Evolutionary conservation across 257 asterid genomes (phyloP), one percentile per base, ranked within the genome.

Genomic region (Cruciata laevipes): DNA sequence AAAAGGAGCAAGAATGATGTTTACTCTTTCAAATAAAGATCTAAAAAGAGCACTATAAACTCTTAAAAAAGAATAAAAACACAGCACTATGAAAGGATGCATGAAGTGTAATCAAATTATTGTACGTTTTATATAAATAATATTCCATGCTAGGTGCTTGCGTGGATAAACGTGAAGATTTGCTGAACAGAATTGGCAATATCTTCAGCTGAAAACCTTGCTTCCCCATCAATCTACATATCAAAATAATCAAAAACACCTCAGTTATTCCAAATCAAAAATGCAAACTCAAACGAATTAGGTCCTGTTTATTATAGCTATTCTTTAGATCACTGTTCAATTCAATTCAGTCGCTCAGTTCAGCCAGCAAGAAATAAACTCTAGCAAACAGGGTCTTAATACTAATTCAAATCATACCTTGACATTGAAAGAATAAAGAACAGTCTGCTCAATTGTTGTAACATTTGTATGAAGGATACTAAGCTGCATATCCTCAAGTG

Each of bases 181-280:
- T 90, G 99, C 76, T 93, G 97, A 52, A 93, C 84, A 25, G 95
- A 84, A 75, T 88, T 90, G 55, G 99, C 99, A 61, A 93, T 85
- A 68, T 90, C 91, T 70, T 93, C 92, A 13, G 99, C 95, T 35
- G 95, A 79, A 75, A 80, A 81, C 73, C 88, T 84, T 56, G 82
- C 79, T 67, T 89, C 97, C 30, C 95, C 91, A 31, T 75, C 80
- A 31, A 90, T 83, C 97, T 93, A 81, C 77, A 75, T 66, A 72
- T 1, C 57, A 63, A 70, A 58, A 32, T 40, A 53, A 51, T 31
- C 30, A 44, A 42, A 67, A 6, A 51, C n/a, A 53, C 60, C 60
- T 53, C 20, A 53, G 7, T 53, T 20, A 18, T 4, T 18, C 27
- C 60, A 53, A 6, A 53, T 51, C 21, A 51, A 52, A 47, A 14